Percentiles rank a stretch among this genome's conserved stretches.
phyloP scores from a whole-genome alignment of 257 asterid species.

The Cinchona pubescens region DNA sequence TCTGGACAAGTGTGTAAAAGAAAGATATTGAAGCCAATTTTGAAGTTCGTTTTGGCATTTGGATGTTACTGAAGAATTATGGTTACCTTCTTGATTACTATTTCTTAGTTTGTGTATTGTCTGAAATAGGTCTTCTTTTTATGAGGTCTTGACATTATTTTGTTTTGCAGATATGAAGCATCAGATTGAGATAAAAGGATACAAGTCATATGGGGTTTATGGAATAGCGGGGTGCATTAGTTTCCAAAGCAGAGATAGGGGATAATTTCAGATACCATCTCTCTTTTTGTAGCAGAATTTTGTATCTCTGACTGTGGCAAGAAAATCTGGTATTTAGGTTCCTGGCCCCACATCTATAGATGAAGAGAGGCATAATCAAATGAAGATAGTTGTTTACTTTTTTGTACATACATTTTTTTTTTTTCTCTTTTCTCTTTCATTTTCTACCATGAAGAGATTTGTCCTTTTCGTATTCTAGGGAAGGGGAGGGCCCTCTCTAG shows the following conservation, averaged over 20 bases:
- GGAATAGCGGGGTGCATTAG: not conserved
- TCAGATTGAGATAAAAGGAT: not conserved
- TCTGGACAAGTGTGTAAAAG: not conserved
- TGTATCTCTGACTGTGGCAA: not conserved
- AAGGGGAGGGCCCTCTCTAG: not conserved
- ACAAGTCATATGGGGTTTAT: constrained; percentile 7
- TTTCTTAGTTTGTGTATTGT: not conserved
- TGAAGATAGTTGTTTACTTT: constrained; percentile 7
- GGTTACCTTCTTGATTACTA: not conserved
- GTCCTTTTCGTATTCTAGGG: not conserved
- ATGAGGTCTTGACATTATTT: not conserved
- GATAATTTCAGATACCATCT: not conserved
- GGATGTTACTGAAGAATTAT: not conserved
- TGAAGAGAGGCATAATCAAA: not conserved
- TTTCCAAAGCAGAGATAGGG: not conserved
- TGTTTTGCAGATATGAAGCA: constrained; percentile 12
- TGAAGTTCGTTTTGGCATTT: not conserved
- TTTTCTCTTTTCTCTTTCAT: not conserved
- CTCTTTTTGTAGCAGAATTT: not conserved
- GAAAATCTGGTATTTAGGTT: not conserved
- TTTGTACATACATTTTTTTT: constrained; percentile 17
- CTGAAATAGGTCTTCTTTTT: not conserved
- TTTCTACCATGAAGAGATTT: not conserved
- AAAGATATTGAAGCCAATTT: not conserved
- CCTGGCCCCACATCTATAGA: not conserved